Percentiles rank a stretch among this genome's conserved stretches.
Evolutionary conservation across 2,329 filamentous ascomycete species (phyloP).

Genomic region (Trichoderma atrobrunneum): DNA sequence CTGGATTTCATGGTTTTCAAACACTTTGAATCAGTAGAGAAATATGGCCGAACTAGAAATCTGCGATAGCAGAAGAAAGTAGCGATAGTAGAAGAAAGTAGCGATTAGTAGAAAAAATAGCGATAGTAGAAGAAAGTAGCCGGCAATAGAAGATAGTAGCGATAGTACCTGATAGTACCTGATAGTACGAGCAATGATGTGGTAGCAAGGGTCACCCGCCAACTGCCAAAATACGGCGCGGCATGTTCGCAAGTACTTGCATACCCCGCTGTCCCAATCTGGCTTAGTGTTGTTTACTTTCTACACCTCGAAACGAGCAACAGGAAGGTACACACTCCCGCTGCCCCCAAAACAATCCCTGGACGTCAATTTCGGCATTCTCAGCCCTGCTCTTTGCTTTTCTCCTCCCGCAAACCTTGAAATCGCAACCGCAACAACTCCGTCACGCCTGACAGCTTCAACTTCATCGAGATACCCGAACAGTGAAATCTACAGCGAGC

Average conservation of each 20-base stretch:
- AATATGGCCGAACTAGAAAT: background rate
- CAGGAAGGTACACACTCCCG: background rate
- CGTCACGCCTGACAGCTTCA: background rate
- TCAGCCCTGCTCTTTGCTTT: background rate
- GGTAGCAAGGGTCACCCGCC: background rate
- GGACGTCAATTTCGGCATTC: conserved; percentile 11
- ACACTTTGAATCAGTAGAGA: background rate
- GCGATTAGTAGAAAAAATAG: background rate
- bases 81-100: background rate
- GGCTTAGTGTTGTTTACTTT: conserved; percentile 19
- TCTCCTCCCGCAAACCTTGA: background rate
- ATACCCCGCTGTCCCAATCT: background rate
- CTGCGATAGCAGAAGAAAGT: background rate
- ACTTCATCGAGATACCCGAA: background rate
- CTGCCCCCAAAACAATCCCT: conserved; percentile 8
- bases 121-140: background rate
- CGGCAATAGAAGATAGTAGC: background rate
- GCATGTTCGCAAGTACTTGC: conserved; percentile 9
- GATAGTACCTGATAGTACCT: background rate
- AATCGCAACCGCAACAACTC: background rate
- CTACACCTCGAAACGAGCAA: background rate
- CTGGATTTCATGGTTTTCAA: background rate
- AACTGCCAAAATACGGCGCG: background rate
- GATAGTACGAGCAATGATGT: too few species aligned
- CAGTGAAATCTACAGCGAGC: background rate